A percentile compares a stretch with the other conserved stretches of the same genome.
Evolutionary conservation across 2,329 filamentous ascomycete species (phyloP).

Genomic region (Hypoxylon sp.): DNA sequence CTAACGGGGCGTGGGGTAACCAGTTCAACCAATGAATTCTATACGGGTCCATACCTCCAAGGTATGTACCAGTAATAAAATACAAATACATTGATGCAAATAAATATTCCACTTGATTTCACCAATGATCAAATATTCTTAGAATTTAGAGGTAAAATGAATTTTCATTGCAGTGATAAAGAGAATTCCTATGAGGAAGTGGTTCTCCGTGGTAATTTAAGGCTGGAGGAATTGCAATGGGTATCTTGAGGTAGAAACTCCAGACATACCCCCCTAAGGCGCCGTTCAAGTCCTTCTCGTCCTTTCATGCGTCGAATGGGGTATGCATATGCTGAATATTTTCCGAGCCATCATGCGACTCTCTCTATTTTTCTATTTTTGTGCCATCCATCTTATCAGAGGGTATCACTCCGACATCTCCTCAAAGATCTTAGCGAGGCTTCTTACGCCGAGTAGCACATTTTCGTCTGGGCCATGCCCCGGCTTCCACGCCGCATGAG

Average conservation of each 20-base stretch:
- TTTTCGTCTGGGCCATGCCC: constrained; percentile 91
- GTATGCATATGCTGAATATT: constrained; percentile 28
- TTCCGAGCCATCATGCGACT: constrained; percentile 23
- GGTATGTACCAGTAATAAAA: too few relatives aligned
- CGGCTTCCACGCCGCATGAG: constrained; percentile 87
- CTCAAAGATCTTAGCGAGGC: constrained; percentile 77
- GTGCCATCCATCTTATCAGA: constrained; percentile 10
- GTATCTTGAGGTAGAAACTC: constrained; percentile 49
- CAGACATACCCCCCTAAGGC: constrained; percentile 40
- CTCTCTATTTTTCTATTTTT: constrained; percentile 3
- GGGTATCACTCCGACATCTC: constrained; percentile 63
- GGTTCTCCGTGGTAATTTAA: constrained; percentile 32
- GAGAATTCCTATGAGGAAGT: constrained; percentile 32
- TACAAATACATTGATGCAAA: too few relatives aligned
- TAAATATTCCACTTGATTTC: neutral
- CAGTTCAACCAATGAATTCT: constrained; percentile 16
- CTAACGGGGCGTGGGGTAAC: constrained; percentile 34
- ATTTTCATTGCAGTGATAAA: constrained; percentile 34
- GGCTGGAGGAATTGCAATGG: constrained; percentile 44
- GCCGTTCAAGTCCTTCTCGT: constrained; percentile 31
- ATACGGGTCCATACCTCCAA: too few relatives aligned
- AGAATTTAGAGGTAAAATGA: too few relatives aligned
- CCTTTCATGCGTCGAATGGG: constrained; percentile 26
- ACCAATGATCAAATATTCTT: neutral
- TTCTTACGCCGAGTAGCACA: constrained; percentile 78